Percentiles rank a stretch among this genome's conserved stretches.
These are phyloP conservation scores for Heritiera littoralis DNA, from an alignment of 345 rosid genomes.

Conservation along the genomic window DNA sequence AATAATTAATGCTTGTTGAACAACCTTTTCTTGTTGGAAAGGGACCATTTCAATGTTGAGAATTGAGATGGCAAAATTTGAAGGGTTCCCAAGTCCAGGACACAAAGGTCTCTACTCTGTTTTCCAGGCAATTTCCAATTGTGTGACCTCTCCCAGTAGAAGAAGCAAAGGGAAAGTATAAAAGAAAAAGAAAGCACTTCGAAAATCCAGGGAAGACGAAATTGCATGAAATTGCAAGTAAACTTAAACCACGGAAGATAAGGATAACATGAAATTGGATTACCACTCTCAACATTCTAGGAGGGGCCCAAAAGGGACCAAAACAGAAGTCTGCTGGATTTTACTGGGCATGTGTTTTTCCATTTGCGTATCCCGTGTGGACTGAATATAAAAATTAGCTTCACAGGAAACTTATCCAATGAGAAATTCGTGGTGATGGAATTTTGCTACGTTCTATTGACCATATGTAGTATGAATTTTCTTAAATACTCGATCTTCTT, in stretches of 20 bases:
- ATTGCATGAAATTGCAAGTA: background rate
- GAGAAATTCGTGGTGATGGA: background rate
- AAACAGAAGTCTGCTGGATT: background rate
- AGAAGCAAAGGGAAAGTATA: background rate
- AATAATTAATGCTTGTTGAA: background rate
- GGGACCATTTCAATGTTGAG: background rate
- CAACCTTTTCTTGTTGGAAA: background rate
- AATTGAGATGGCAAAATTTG: background rate
- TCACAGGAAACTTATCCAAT: background rate
- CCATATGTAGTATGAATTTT: background rate
- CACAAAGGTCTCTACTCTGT: background rate
- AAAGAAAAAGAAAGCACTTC: background rate
- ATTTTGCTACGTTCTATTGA: background rate
- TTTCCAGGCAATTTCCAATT: background rate
- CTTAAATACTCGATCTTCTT: background rate
- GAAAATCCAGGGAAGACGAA: background rate
- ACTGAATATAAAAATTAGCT: background rate
- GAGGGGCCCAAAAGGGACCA: constrained; percentile 4
- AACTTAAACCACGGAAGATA: background rate
- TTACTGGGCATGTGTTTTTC: background rate
- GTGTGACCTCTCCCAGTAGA: background rate
- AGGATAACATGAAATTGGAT: background rate
- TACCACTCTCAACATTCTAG: background rate
- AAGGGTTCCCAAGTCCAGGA: background rate
- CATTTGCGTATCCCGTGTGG: background rate